Conservation (phyloP, 1,284 basidiomycete genomes). For the Sanghuangporus sanghuang region DNA sequence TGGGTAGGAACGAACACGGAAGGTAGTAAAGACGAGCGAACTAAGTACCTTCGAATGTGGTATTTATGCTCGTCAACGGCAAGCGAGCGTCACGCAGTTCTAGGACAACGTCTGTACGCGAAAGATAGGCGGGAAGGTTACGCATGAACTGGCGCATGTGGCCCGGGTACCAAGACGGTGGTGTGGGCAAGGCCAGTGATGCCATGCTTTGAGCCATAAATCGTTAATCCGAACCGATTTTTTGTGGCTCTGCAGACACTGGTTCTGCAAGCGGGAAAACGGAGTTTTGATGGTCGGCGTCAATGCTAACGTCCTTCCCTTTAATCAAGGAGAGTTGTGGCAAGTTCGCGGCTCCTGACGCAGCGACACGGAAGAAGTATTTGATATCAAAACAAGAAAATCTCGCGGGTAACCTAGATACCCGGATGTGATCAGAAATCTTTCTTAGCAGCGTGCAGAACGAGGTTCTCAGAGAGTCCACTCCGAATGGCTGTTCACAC, state of each 20-base stretch:
- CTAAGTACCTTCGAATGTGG: slow-evolving; percentile 68
- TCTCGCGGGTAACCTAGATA: no score
- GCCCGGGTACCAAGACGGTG: slow-evolving; percentile 96
- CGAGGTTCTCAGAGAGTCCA: no score
- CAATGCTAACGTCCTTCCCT: no score
- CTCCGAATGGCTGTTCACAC: no score
- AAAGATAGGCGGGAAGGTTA: slow-evolving; percentile 71
- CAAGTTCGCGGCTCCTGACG: no score
- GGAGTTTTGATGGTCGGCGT: no score
- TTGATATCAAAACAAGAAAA: no score
- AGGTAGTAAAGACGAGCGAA: neutral
- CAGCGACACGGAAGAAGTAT: no score
- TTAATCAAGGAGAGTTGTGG: no score
- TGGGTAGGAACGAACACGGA: neutral
- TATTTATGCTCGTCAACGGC: slow-evolving; percentile 92
- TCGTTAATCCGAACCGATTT: neutral
- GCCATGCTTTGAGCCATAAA: slow-evolving; percentile 28
- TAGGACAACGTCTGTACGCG: slow-evolving; percentile 85
- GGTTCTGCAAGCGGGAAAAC: neutral
- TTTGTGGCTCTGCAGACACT: neutral
- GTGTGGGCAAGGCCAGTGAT: slow-evolving; percentile 50
- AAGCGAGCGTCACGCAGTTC: slow-evolving; percentile 92
- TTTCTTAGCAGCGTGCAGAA: no score
- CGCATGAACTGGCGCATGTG: slow-evolving; percentile 92
- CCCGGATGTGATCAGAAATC: no score